These are phyloP conservation scores for Rhizophora mangle DNA, from an alignment of 345 rosid species.

Conservation along the genomic window DNA sequence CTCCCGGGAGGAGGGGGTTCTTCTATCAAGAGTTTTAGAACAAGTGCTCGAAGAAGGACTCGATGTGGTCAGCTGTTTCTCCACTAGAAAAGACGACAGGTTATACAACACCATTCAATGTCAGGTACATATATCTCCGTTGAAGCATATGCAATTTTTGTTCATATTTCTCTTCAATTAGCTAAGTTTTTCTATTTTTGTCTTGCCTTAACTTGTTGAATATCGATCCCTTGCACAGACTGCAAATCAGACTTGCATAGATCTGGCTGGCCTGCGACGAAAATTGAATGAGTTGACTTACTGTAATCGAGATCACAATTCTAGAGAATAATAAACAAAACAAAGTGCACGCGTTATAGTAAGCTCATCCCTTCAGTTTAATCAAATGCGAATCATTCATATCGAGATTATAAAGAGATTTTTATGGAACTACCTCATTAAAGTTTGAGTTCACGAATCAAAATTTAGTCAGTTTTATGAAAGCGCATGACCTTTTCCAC, in stretches of 20 bases:
- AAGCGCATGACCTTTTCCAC: no score
- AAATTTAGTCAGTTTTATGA: no score
- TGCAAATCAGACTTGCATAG: constrained; percentile 3
- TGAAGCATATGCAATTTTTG: no score
- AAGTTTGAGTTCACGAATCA: no score
- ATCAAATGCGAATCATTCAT: no score
- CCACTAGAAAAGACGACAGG: constrained; percentile 18
- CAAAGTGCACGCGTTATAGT: no score
- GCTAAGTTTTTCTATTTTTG: neutral
- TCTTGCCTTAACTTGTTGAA: neutral
- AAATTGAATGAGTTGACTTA: constrained; percentile 23
- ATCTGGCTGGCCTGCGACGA: constrained; percentile 18
- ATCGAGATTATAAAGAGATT: no score
- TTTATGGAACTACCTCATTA: no score
- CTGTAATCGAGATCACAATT: neutral
- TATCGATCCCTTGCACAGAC: constrained; percentile 22
- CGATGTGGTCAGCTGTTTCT: constrained; percentile 26
- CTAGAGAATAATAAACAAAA: no score
- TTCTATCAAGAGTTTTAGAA: constrained; percentile 29
- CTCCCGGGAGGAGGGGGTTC: constrained; percentile 23
- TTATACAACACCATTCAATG: constrained; percentile 25
- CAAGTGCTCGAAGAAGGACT: constrained; percentile 31
- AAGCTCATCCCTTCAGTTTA: no score
- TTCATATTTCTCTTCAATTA: no score
- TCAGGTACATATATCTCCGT: constrained; percentile 23